Evolutionary conservation across 192 early-diverging fungal genomes (phyloP), one percentile per base, ranked within the genome.

Genomic region (Tieghemiomyces parasiticus): DNA sequence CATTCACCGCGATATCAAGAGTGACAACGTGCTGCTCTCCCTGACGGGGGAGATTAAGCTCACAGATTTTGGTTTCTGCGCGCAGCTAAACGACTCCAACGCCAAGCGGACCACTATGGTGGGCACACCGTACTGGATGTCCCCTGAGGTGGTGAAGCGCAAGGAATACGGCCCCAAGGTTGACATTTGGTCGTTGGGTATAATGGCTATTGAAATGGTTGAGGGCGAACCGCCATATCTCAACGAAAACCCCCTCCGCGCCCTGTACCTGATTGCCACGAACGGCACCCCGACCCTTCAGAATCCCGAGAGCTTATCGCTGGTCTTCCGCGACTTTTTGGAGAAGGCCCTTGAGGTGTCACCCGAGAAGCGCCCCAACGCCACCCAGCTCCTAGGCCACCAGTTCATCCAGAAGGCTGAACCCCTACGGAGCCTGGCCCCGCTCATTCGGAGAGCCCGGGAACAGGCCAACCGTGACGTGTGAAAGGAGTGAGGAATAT

Each of bases 161-260:
- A 88, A 91, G 68, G 87, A 90, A 64, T 97, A 97, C 65, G 87
- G 86, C 10, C 72, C 84, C 52, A 92, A 93, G 67, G 89, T 95
- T 35, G 94, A 97, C 67, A 84, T 97, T 35, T 97, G 94, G 94
- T 93, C 91, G n/a, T 68, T 95, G 32, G 94, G 94, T 4, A 95
- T 97, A 71, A 91, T 97, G 89, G 86, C 87, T 20, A 94, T 97
- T 56, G 94, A 97, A 68, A 95, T 95, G 92, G 71, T 95, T 46
- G 94, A 97, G 71, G 91, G 92, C 19, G 91, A 97, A 65, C 94
- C 94, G 53, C 94, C 94, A 22, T 97, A 97, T 71, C 69, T 97
- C 46, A 85, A 97, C 61, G 92, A 94, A 65, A 87, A 94, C 56
- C 94, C 94, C 4, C 71, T 95, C 19, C 78, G 84, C 52, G 93